phyloP scores from a whole-genome alignment of 805 yeast species.

The Candida cerambycidarum region DNA sequence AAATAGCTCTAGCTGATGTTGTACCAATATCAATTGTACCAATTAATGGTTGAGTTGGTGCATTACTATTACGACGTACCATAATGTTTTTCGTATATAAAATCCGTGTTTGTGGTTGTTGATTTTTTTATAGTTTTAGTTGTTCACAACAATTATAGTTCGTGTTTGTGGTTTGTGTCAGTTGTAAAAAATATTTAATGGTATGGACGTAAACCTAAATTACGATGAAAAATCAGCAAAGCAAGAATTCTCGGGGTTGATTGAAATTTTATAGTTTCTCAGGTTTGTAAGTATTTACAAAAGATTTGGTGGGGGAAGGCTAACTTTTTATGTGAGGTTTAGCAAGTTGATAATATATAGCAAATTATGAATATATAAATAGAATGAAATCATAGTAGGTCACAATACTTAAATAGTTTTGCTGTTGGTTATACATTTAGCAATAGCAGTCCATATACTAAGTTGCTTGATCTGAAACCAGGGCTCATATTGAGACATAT shows the following conservation, averaged over 20 bases:
- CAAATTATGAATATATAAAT: background rate
- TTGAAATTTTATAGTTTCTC: background rate
- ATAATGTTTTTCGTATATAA: slow-evolving; percentile 15
- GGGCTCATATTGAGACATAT: slow-evolving; percentile 1
- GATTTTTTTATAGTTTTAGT: too few species aligned
- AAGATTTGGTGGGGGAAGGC: too few species aligned
- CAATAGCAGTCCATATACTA: background rate
- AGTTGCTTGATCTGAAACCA: background rate
- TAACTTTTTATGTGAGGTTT: background rate
- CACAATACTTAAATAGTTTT: background rate
- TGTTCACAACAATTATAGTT: too few species aligned
- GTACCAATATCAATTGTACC: slow-evolving; percentile 90
- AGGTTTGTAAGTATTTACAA: background rate
- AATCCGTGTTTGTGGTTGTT: background rate
- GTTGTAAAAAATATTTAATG: too few species aligned
- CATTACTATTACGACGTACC: slow-evolving; percentile 45
- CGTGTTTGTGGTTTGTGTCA: background rate
- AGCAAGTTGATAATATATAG: background rate
- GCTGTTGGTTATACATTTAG: background rate
- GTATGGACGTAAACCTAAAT: slow-evolving; percentile 3
- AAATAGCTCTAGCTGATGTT: slow-evolving; percentile 84
- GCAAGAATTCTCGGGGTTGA: slow-evolving; percentile 8
- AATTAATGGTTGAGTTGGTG: slow-evolving; percentile 44
- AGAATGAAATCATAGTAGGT: background rate
- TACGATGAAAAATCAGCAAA: background rate